Conservation (phyloP, 2,329 filamentous ascomycete species). For the Fusarium drepaniforme region DNA sequence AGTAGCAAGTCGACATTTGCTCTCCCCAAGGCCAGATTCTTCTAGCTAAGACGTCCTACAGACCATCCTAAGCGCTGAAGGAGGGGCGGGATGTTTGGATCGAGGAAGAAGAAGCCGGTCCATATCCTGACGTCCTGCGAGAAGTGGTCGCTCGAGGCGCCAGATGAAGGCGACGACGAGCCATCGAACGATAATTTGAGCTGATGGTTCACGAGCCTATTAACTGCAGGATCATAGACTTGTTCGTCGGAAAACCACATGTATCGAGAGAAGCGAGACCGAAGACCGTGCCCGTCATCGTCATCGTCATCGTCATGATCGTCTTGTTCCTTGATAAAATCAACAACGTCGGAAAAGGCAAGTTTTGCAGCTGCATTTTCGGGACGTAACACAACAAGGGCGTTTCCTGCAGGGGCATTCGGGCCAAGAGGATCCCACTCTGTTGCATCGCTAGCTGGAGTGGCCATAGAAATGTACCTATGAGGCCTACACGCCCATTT, state of each 20-base stretch:
- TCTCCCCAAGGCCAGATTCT: background rate
- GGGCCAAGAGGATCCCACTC: slow-evolving; percentile 4
- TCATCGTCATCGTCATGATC: background rate
- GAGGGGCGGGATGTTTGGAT: background rate
- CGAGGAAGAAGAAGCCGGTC: slow-evolving; percentile 5
- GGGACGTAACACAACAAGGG: background rate
- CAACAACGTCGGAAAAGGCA: background rate
- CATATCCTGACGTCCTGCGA: background rate
- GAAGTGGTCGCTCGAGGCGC: background rate
- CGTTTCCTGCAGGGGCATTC: background rate
- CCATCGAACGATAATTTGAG: background rate
- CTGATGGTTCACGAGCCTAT: background rate
- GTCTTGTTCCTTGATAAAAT: slow-evolving; percentile 3
- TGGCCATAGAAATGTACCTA: background rate
- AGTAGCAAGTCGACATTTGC: background rate
- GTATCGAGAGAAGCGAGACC: background rate
- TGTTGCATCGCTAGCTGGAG: background rate
- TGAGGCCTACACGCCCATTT: background rate
- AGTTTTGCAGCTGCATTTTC: slow-evolving; percentile 3
- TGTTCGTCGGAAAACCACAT: background rate
- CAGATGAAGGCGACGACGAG: background rate
- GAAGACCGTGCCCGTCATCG: background rate
- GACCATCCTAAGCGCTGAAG: background rate
- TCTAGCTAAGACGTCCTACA: background rate
- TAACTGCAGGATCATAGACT: background rate